Percentiles rank a stretch among this genome's conserved stretches.
Conservation (phyloP, 1,139 yeast species). For the Kodamaea fungicola region DNA sequence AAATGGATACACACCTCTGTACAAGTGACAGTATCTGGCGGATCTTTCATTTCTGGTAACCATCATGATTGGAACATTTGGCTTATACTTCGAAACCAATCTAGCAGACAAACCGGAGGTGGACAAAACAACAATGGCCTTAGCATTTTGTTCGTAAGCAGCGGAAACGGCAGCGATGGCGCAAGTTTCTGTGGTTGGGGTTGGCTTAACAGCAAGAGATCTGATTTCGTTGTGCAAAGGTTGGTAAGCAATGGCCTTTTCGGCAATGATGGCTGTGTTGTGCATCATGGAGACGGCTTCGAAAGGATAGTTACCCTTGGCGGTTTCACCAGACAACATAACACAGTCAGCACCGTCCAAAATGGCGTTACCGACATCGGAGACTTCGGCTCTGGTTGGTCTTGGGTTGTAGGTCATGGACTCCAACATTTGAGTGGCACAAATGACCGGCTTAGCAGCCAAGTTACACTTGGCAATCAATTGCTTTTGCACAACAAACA, state of each 20-base stretch:
- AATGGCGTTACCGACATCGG: constrained; percentile 98
- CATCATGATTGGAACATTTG: constrained; percentile 96
- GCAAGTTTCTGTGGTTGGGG: constrained; percentile 93
- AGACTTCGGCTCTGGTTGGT: constrained; percentile 99
- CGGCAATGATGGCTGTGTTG: constrained; percentile 94
- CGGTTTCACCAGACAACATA: constrained; percentile 99
- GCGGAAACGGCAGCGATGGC: constrained; percentile 97
- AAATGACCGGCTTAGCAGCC: constrained; percentile 99
- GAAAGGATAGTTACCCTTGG: constrained; percentile 97
- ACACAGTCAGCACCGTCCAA: constrained; percentile 99
- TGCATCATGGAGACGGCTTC: constrained; percentile 99
- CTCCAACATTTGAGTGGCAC: constrained; percentile 99
- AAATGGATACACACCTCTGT: constrained; percentile 98
- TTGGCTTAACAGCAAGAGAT: constrained; percentile 80
- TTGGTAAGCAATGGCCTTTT: constrained; percentile 91
- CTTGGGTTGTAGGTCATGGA: constrained; percentile 99
- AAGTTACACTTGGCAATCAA: constrained; percentile 98
- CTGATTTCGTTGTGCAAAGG: constrained; percentile 88
- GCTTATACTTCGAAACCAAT: constrained; percentile 95
- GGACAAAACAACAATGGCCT: constrained; percentile 93
- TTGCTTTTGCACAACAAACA: constrained; percentile 97
- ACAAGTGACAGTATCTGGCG: constrained; percentile 93
- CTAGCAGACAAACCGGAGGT: constrained; percentile 96
- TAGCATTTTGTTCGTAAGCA: constrained; percentile 92
- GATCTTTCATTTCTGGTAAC: constrained; percentile 92